These are phyloP conservation scores for Paralagenidium karlingii DNA, from an alignment of 352 stramenopile species.

Conservation along the genomic window DNA sequence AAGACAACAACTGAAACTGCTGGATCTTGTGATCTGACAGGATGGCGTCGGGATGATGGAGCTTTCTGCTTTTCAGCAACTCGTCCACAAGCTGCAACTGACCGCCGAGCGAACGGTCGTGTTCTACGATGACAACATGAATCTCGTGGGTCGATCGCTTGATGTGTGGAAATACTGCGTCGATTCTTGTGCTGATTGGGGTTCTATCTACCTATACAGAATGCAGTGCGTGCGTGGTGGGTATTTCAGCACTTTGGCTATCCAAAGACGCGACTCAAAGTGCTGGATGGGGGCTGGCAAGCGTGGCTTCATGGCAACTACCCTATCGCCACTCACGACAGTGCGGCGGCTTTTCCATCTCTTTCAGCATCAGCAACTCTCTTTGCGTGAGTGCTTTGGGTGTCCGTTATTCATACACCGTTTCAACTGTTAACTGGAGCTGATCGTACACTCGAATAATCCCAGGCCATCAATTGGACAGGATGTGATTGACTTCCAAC, in stretches of 20 bases:
- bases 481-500: neutral
- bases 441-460: neutral
- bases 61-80: constrained; percentile 19
- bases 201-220: constrained; percentile 8
- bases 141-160: constrained; percentile 17
- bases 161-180: neutral
- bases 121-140: constrained; percentile 72
- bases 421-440: neutral
- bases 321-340: constrained; percentile 16
- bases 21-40: constrained; percentile 8
- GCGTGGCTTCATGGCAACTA: constrained; percentile 42
- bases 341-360: neutral
- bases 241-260: constrained; percentile 68
- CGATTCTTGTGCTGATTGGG: neutral
- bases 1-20: neutral
- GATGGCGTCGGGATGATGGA: constrained; percentile 28
- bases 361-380: neutral
- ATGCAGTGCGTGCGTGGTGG: constrained; percentile 65
- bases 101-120: constrained; percentile 40
- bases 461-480: neutral
- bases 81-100: constrained; percentile 32
- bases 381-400: no score
- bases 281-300: constrained; percentile 56
- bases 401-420: neutral
- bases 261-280: constrained; percentile 58